Evolutionary conservation across 768 basidiomycete genomes (phyloP).

Genomic region (Lentinula raphanica): DNA sequence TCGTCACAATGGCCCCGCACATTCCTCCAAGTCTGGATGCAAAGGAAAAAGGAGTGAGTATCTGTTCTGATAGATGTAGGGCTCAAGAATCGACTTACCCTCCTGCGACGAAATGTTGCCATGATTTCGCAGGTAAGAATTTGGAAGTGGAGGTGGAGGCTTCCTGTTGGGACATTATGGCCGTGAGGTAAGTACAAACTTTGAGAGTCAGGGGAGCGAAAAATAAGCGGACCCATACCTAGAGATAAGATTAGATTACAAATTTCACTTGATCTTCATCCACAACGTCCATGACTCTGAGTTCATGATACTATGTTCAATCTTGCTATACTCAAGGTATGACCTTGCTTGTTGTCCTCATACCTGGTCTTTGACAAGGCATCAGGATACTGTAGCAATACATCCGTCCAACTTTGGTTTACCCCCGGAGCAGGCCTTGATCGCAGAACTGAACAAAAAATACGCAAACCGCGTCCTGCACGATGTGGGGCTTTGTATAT

Average conservation of each 20-base stretch:
- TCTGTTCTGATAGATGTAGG: too few relatives aligned
- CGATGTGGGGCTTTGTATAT: conserved; percentile 87
- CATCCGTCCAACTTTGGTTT: conserved; percentile 81
- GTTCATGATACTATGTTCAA: conserved; percentile 39
- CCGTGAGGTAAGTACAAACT: not conserved
- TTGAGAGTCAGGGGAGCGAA: not conserved
- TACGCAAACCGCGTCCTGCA: conserved; percentile 91
- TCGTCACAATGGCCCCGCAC: conserved; percentile 95
- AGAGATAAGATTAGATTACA: conserved; percentile 11
- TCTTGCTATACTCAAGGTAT: conserved; percentile 40
- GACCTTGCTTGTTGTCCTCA: not conserved
- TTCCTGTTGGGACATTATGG: conserved; percentile 1
- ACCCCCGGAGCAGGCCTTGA: conserved; percentile 74
- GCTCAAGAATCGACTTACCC: conserved; percentile 45
- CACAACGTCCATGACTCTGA: too few relatives aligned
- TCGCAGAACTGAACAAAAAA: conserved; percentile 87
- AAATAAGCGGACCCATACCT: not conserved
- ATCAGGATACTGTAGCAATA: conserved; percentile 86
- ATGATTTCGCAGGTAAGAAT: conserved; percentile 67
- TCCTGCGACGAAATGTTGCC: conserved; percentile 81
- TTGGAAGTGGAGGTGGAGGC: conserved; percentile 26
- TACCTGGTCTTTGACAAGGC: not conserved
- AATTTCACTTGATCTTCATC: not conserved
- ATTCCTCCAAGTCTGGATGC: conserved; percentile 83
- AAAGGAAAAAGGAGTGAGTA: not conserved